phyloP scores from a whole-genome alignment of 2,329 filamentous ascomycete genomes.

The Sphaceloma murrayae region DNA sequence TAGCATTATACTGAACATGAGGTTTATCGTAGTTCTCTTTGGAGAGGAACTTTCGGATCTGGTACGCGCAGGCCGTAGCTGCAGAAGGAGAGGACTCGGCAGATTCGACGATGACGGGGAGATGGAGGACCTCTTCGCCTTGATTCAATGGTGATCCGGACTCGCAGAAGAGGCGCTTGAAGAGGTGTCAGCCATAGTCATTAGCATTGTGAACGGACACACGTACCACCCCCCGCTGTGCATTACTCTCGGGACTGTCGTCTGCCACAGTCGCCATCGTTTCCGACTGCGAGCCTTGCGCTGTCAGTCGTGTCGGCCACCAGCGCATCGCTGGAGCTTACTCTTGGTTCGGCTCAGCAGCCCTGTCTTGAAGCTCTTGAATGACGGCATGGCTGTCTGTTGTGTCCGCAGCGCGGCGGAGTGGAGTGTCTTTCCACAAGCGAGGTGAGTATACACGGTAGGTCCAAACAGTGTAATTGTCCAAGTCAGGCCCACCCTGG shows the following conservation, averaged over 20 bases:
- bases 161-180: slow-evolving; percentile 71
- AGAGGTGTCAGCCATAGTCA: slow-evolving; percentile 15
- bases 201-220: slow-evolving; percentile 5
- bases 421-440: too few relatives aligned
- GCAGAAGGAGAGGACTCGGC: slow-evolving; percentile 86
- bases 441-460: background rate
- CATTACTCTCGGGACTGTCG: slow-evolving; percentile 59
- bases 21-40: slow-evolving; percentile 53
- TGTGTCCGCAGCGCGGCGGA: too few relatives aligned
- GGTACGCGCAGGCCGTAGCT: slow-evolving; percentile 67
- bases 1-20: slow-evolving; percentile 83
- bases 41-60: slow-evolving; percentile 75
- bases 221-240: slow-evolving; percentile 56
- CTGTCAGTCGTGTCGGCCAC: slow-evolving; percentile 20
- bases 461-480: background rate
- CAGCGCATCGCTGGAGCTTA: slow-evolving; percentile 17
- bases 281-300: slow-evolving; percentile 16
- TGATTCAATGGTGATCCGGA: slow-evolving; percentile 52
- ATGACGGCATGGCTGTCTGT: slow-evolving; percentile 15
- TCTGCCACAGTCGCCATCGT: slow-evolving; percentile 28
- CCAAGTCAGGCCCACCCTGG: background rate
- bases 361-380: slow-evolving; percentile 23
- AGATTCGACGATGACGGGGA: slow-evolving; percentile 86
- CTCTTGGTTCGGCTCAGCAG: slow-evolving; percentile 23
- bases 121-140: slow-evolving; percentile 83